These are phyloP conservation scores for Albatrellus ellisii DNA, from an alignment of 768 basidiomycete species.

Conservation along the genomic window DNA sequence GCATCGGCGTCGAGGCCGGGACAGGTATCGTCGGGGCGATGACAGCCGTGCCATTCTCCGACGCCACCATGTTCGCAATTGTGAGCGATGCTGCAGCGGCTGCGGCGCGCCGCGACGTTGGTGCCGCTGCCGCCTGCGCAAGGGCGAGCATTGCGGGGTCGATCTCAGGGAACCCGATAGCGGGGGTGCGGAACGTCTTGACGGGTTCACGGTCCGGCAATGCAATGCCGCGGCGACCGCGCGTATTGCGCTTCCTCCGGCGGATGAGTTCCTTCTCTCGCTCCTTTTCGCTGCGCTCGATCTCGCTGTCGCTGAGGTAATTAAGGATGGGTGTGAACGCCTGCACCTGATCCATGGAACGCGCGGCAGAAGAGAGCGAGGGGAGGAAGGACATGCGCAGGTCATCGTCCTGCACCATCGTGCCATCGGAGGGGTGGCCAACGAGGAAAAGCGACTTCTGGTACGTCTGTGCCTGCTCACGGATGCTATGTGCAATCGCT, in stretches of 20 bases:
- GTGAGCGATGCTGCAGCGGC: constrained; percentile 73
- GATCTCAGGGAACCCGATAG: constrained; percentile 71
- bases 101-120: constrained; percentile 68
- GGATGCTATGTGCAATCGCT: constrained; percentile 88
- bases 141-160: constrained; percentile 59
- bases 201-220: constrained; percentile 90
- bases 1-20: constrained; percentile 21
- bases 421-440: constrained; percentile 76
- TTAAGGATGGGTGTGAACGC: constrained; percentile 83
- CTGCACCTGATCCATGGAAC: constrained; percentile 65
- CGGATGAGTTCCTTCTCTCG: constrained; percentile 87
- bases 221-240: constrained; percentile 66
- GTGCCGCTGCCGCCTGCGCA: constrained; percentile 50
- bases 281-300: constrained; percentile 83
- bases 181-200: constrained; percentile 84
- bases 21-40: constrained; percentile 31
- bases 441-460: constrained; percentile 86
- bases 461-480: constrained; percentile 88
- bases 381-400: constrained; percentile 84
- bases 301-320: constrained; percentile 78
- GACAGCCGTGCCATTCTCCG: constrained; percentile 67
- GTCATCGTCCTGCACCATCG: constrained; percentile 76
- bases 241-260: constrained; percentile 73
- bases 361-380: constrained; percentile 53
- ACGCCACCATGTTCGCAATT: constrained; percentile 89